Evolutionary conservation across 1,284 basidiomycete species (phyloP), one percentile per base, ranked within the genome.

Genomic region (Cerrena zonata): DNA sequence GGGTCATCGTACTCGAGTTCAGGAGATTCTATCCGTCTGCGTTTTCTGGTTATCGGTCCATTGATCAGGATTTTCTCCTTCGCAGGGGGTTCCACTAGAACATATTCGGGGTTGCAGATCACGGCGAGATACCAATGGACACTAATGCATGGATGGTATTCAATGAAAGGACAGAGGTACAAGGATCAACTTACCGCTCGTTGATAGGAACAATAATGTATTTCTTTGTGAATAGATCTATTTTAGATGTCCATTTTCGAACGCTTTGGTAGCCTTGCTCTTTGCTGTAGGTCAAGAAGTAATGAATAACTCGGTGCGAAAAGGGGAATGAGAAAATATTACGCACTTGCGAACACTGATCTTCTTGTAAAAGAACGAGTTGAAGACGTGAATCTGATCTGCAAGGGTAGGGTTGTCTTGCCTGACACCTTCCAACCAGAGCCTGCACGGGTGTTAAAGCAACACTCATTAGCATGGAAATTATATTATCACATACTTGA

Each of bases 51-150:
- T 47, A 61, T 64, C n/a, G 50, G 53, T 47, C 61, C 57, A 24
- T 49, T 52, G 50, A 53, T 40, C 55, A 24, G n/a, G 5, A 23
- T 23, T 5, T 21, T 34, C 10, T 22, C 38, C n/a, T 58, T 54
- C 15, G 65, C 64, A 18, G 72, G 66, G 2, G 72, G 74, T 5
- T 76, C 74, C 46, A 65, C 62, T 3, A 89, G 70, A 30, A 79
- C 70, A 57, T 81, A 69, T 47, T 79, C 80, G 0, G 96, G 95
- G 53, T 90, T 86, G 67, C 84, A 87, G 58, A 99, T 94, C 56
- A 99, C 83, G 5, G 91, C 94, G 21, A 99, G 78, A 66, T 96
- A 99, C 96, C 96, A 99, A 70, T 99, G 96, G 42, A 92, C 71
- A 60, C 92, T 95, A 56, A 18, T 39, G 23, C 47, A 13, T 11